A percentile compares a stretch with the other conserved stretches of the same genome.
Conservation (phyloP, 495 filamentous ascomycete genomes). For the Neurospora sp. region DNA sequence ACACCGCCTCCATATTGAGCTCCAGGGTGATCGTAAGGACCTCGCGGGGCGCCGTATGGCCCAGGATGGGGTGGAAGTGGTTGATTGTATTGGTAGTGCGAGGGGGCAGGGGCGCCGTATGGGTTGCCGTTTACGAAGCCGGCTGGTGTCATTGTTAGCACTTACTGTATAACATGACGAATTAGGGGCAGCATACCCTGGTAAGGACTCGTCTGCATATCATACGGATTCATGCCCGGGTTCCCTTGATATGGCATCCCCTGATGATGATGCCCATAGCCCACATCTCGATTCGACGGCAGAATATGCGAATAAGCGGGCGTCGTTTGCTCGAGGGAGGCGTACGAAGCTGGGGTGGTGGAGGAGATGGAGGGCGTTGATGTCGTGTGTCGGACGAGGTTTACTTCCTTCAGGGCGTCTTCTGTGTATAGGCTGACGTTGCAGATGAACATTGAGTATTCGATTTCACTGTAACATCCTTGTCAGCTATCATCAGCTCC, state of each 20-base stretch:
- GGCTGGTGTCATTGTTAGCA: not conserved
- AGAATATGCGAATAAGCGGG: constrained; percentile 25
- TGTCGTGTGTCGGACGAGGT: constrained; percentile 81
- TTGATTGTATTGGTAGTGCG: constrained; percentile 15
- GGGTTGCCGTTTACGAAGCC: constrained; percentile 10
- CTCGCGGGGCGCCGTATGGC: constrained; percentile 14
- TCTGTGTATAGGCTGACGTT: constrained; percentile 89
- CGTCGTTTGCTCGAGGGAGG: constrained; percentile 20
- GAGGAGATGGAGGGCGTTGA: constrained; percentile 83
- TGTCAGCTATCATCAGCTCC: not conserved
- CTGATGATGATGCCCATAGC: constrained; percentile 10
- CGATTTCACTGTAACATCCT: constrained; percentile 39
- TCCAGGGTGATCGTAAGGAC: constrained; percentile 9
- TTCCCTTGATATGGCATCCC: constrained; percentile 12
- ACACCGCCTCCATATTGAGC: not conserved
- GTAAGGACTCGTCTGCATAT: constrained; percentile 14
- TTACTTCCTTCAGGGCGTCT: constrained; percentile 79
- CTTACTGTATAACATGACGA: not conserved
- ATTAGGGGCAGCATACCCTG: constrained; percentile 6
- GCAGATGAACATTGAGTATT: constrained; percentile 83
- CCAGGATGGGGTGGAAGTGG: constrained; percentile 12
- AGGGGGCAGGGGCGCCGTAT: constrained; percentile 18
- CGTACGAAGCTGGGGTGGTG: constrained; percentile 37
- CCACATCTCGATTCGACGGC: constrained; percentile 20
- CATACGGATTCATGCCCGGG: constrained; percentile 16